A percentile compares a stretch with the other conserved stretches of the same genome.
Evolutionary conservation across 371 early-diverging fungal genomes (phyloP).

Genomic region (Parasitella parasitica): DNA sequence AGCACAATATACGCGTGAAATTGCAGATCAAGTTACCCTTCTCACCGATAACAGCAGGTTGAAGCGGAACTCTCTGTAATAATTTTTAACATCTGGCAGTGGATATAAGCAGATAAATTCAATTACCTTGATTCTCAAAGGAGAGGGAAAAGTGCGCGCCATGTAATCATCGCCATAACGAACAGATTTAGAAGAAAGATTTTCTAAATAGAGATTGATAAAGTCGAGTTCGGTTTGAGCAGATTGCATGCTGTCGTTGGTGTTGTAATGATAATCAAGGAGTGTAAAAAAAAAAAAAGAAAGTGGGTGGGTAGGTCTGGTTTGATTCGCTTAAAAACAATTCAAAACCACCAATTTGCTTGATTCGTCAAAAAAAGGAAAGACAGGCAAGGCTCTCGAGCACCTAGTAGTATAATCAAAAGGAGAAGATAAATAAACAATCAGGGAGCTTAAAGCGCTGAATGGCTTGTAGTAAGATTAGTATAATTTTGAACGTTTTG

Average conservation of each 20-base stretch:
- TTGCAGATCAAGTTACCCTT: slow-evolving; percentile 1
- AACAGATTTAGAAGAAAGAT: slow-evolving; percentile 45
- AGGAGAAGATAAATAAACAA: not conserved
- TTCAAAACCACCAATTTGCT: no score
- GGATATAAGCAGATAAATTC: no score
- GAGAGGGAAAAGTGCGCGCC: slow-evolving; percentile 29
- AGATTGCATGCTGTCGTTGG: slow-evolving; percentile 14
- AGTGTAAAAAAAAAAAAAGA: not conserved
- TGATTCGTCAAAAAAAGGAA: not conserved
- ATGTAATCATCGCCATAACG: slow-evolving; percentile 44
- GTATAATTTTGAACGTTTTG: no score
- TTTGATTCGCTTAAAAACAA: no score
- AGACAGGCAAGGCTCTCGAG: not conserved
- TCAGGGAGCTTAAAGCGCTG: not conserved
- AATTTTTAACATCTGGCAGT: no score
- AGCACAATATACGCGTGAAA: not conserved
- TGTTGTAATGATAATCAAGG: not conserved
- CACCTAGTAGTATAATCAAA: not conserved
- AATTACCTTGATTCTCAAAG: slow-evolving; percentile 41
- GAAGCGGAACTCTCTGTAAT: slow-evolving; percentile 14
- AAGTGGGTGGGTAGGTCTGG: not conserved
- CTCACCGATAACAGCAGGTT: not conserved
- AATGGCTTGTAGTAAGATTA: no score
- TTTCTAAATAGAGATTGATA: slow-evolving; percentile 36
- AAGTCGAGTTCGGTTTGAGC: slow-evolving; percentile 34